phyloP scores from a whole-genome alignment of 2,329 filamentous ascomycete species.

The Fusarium denticulatum region DNA sequence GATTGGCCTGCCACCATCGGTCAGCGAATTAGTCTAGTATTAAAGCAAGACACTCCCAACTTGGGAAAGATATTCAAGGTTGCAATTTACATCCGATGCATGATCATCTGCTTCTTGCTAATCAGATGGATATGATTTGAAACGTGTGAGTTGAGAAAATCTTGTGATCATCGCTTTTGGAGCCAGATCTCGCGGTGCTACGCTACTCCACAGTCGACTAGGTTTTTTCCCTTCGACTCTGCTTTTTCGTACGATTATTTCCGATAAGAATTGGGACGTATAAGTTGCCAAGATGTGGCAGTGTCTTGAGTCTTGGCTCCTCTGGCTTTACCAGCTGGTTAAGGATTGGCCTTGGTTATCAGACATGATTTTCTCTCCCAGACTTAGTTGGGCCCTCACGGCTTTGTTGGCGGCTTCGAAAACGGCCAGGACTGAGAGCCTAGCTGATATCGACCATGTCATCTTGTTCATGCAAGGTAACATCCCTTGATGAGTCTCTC shows the following conservation, averaged over 20 bases:
- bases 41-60: background rate
- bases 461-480: slow-evolving; percentile 14
- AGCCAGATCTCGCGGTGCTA: background rate
- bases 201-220: background rate
- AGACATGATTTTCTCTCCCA: background rate
- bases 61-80: slow-evolving; percentile 10
- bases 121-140: background rate
- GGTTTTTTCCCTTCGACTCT: background rate
- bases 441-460: slow-evolving; percentile 15
- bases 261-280: background rate
- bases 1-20: slow-evolving; percentile 1
- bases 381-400: background rate
- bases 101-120: background rate
- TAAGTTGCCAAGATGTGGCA: slow-evolving; percentile 8
- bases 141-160: slow-evolving; percentile 5
- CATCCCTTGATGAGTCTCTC: rapidly evolving
- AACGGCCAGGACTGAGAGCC: background rate
- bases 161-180: background rate
- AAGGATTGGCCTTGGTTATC: background rate
- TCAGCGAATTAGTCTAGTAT: background rate
- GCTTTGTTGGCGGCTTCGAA: background rate
- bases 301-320: background rate
- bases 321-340: background rate
- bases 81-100: background rate
- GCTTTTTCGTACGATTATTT: background rate